Conservation (phyloP, 306 rosid genomes). For the Rubus idaeus region DNA sequence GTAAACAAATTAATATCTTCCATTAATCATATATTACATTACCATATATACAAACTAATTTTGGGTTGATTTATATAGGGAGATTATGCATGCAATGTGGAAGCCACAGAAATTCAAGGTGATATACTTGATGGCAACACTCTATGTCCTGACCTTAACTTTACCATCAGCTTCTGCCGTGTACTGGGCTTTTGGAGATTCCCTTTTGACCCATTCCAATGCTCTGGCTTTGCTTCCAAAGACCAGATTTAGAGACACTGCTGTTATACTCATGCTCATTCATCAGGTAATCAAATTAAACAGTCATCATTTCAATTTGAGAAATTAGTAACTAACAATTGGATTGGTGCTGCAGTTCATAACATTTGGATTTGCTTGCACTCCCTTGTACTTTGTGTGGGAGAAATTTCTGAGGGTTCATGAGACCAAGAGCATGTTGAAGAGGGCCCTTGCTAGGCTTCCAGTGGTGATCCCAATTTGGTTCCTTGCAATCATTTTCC, state of each 20-base stretch:
- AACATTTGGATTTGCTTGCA: conserved; percentile 98
- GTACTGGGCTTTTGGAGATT: conserved; percentile 95
- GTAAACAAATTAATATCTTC: no score
- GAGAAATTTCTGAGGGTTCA: conserved; percentile 85
- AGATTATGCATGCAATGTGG: conserved; percentile 99
- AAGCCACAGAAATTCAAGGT: conserved; percentile 95
- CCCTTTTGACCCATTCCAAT: conserved; percentile 85
- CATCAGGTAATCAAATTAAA: conserved; percentile 59
- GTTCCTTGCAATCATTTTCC: conserved; percentile 92
- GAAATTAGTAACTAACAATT: neutral
- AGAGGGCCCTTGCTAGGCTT: conserved; percentile 78
- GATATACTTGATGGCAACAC: conserved; percentile 84
- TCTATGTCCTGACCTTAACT: conserved; percentile 86
- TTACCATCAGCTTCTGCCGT: conserved; percentile 93
- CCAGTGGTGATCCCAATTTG: conserved; percentile 97
- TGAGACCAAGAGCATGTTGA: conserved; percentile 77
- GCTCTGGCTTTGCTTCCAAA: conserved; percentile 87
- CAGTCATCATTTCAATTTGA: neutral
- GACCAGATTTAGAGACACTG: conserved; percentile 69
- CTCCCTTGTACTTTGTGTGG: conserved; percentile 98
- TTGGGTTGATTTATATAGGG: conserved; percentile 37
- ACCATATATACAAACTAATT: no score
- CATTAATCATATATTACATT: no score
- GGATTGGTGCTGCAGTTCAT: conserved; percentile 63
- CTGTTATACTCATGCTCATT: conserved; percentile 94